Evolutionary conservation across 331 rosid species (phyloP).

Genomic region (Cydonia oblonga): DNA sequence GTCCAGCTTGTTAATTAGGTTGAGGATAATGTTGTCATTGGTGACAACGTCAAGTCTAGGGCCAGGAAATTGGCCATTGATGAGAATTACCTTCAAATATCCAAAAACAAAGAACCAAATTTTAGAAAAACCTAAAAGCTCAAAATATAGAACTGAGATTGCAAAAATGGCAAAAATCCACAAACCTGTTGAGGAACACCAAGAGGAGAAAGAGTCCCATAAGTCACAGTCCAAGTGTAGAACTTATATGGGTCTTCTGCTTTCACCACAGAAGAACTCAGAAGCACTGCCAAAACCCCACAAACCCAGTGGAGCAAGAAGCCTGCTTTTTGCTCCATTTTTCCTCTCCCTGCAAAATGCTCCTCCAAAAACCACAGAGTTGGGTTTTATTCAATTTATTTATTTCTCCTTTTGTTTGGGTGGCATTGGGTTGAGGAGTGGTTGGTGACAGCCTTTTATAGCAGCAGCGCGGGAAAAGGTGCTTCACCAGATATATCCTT

Average conservation of each 20-base stretch:
- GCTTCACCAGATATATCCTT: not conserved
- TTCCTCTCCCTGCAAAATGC: slow-evolving; percentile 23
- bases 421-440: not conserved
- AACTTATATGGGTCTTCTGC: slow-evolving; percentile 72
- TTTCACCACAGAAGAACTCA: slow-evolving; percentile 36
- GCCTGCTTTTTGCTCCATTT: slow-evolving; percentile 40
- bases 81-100: slow-evolving; percentile 63
- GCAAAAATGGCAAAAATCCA: slow-evolving; percentile 7
- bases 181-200: slow-evolving; percentile 82
- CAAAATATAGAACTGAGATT: slow-evolving; percentile 20
- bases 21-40: slow-evolving; percentile 77
- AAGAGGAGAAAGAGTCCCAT: slow-evolving; percentile 74
- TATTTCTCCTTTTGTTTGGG: not conserved
- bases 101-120: not conserved
- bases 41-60: slow-evolving; percentile 84
- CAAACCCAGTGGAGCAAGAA: slow-evolving; percentile 27
- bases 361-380: not conserved
- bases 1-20: slow-evolving; percentile 83
- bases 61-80: slow-evolving; percentile 91
- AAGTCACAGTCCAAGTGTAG: slow-evolving; percentile 84
- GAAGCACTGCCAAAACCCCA: slow-evolving; percentile 26
- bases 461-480: slow-evolving; percentile 29
- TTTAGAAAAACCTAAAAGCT: not conserved
- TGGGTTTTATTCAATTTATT: slow-evolving; percentile 1
- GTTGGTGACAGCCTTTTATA: slow-evolving; percentile 20